phyloP scores from a whole-genome alignment of 2,329 filamentous ascomycete genomes.

The Clonostachys sp. region DNA sequence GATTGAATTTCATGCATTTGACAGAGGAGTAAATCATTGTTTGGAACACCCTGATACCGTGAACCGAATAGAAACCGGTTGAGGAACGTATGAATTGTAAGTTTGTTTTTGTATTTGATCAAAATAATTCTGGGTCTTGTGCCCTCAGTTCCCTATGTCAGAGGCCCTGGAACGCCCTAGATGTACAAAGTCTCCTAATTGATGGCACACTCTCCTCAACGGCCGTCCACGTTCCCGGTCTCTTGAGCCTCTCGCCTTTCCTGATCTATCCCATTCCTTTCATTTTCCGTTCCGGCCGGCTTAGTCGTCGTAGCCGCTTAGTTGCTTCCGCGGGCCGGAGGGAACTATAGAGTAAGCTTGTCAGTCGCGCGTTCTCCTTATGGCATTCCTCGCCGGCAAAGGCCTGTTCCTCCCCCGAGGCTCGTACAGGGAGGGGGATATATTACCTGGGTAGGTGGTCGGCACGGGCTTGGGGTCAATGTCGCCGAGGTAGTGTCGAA shows the following conservation, averaged over 20 bases:
- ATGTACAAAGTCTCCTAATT: background rate
- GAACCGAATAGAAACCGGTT: background rate
- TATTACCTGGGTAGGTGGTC: constrained; percentile 86
- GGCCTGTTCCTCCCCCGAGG: too few species aligned
- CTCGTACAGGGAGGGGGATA: too few species aligned
- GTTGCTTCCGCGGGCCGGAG: constrained; percentile 50
- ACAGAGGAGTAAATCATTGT: background rate
- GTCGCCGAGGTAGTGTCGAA: constrained; percentile 71
- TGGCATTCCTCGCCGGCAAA: too few species aligned
- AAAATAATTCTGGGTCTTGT: background rate
- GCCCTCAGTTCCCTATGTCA: background rate
- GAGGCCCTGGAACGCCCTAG: background rate
- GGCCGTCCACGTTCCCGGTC: background rate
- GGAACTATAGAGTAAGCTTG: constrained; percentile 38
- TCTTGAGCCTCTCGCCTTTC: background rate
- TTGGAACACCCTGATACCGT: background rate
- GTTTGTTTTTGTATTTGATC: background rate
- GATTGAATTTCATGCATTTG: too few species aligned
- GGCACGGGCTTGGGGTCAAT: constrained; percentile 68
- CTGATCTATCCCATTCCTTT: constrained; percentile 2
- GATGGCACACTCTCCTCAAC: too few species aligned
- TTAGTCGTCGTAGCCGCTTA: constrained; percentile 58
- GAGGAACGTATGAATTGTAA: background rate
- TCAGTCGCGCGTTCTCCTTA: background rate
- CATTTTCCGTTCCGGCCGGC: background rate